Evolutionary conservation across 2,329 filamentous ascomycete species (phyloP).

Genomic region (Epichloe bromicola): DNA sequence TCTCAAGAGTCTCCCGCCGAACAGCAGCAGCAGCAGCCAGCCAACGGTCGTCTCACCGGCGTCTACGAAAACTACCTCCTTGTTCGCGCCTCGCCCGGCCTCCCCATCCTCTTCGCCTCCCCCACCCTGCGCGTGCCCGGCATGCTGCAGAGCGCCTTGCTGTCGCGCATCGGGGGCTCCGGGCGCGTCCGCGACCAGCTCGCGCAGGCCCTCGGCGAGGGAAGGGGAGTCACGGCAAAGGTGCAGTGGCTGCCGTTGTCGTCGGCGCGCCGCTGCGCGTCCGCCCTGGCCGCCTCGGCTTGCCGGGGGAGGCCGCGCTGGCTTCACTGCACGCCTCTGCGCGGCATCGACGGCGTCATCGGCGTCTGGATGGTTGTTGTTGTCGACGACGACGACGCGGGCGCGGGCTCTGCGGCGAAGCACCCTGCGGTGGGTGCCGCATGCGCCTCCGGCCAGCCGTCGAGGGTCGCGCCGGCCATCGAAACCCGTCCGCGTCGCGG

Average conservation of each 20-base stretch:
- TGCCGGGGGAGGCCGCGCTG: too few relatives aligned
- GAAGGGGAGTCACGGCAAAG: conserved; percentile 62
- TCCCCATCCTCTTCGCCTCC: conserved; percentile 55
- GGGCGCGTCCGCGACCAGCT: conserved; percentile 33
- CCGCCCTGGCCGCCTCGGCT: too few relatives aligned
- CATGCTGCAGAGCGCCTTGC: conserved; percentile 47
- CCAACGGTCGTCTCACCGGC: conserved; percentile 13
- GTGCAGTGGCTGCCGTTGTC: conserved; percentile 38
- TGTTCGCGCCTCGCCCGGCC: conserved; percentile 49
- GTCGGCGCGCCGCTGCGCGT: too few relatives aligned
- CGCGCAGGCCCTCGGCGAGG: conserved; percentile 46
- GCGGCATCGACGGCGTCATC: too few relatives aligned
- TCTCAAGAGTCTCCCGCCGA: background rate
- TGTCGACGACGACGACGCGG: too few relatives aligned
- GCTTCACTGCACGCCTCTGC: too few relatives aligned
- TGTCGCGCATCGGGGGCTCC: conserved; percentile 40
- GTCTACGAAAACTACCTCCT: conserved; percentile 46
- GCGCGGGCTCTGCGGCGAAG: too few relatives aligned
- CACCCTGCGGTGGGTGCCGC: too few relatives aligned
- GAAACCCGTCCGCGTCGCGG: background rate
- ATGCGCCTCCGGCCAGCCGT: too few relatives aligned
- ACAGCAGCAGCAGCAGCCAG: background rate
- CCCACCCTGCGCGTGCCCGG: conserved; percentile 53
- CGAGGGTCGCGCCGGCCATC: conserved; percentile 15
- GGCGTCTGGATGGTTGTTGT: too few relatives aligned